phyloP scores from a whole-genome alignment of 805 yeast genomes.

The Kodamaea lidongshanica region DNA sequence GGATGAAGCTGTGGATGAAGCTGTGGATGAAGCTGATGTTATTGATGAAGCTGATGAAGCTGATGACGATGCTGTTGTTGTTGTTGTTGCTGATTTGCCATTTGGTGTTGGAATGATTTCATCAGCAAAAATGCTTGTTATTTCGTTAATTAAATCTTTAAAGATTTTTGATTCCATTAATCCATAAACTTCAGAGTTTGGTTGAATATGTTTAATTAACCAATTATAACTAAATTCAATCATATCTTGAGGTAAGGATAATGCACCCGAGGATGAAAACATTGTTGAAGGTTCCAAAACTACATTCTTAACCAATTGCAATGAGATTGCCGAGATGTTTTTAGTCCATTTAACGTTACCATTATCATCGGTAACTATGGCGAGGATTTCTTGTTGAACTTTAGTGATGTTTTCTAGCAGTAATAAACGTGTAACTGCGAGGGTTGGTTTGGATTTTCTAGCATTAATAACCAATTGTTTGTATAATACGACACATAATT shows the following conservation, averaged over 20 bases:
- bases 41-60: neutral
- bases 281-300: conserved; percentile 14
- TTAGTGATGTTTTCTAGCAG: conserved; percentile 34
- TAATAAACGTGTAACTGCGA: conserved; percentile 20
- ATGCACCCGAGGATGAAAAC: conserved; percentile 15
- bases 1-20: conserved; percentile 7
- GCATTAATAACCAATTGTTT: conserved; percentile 50
- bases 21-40: conserved; percentile 1
- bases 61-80: conserved; percentile 4
- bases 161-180: conserved; percentile 65
- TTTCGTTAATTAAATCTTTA: conserved; percentile 40
- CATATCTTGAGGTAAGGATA: conserved; percentile 29
- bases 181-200: conserved; percentile 68
- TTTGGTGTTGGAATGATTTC: no score
- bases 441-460: conserved; percentile 10
- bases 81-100: conserved; percentile 3
- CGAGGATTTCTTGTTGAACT: conserved; percentile 65
- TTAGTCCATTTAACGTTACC: conserved; percentile 90
- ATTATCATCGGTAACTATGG: conserved; percentile 76
- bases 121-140: conserved; percentile 16
- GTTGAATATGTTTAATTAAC: conserved; percentile 83
- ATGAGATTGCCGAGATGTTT: conserved; percentile 64
- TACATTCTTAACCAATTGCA: conserved; percentile 52
- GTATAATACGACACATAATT: conserved; percentile 65
- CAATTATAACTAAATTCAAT: conserved; percentile 66